Evolutionary conservation across 495 filamentous ascomycete genomes (phyloP), one percentile per base, ranked within the genome.

Genomic region (Daldinia childiae): DNA sequence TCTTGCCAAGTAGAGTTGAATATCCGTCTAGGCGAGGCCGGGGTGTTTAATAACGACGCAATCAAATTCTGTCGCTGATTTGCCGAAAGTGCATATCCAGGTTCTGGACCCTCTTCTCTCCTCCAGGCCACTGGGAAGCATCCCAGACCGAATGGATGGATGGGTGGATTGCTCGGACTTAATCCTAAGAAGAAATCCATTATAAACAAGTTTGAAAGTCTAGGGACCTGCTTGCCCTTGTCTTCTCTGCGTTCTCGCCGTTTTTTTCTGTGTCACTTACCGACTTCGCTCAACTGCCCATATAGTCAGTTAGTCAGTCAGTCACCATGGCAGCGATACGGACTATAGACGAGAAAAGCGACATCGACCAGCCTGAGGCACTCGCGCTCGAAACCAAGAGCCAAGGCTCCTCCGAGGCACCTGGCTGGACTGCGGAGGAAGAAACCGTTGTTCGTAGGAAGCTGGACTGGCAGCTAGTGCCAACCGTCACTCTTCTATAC

Each of bases 401-500:
- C 52, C 55, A 72, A 34, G 69, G 68, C 6, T 77, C 75, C 41
- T 48, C 67, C 8, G 72, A 73, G n/a, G 66, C 50, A 17, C 69
- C 57, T 6, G 27, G 64, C 55, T 87, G 84, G 84, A 82, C 81
- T 11, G 77, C 77, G 14, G 82, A 79, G 54, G 87, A 88, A 61
- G 87, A 88, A 78, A 79, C 69, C 26, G 69, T 60, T 6, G 73
- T 88, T 52, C 82, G 85, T 50, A 82, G 79, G 64, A 85, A 83
- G 74, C 74, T 88, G 59, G 86, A 88, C 74, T 82, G 78, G 78
- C 80, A 83, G 68, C 74, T 84, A 26, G 78, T 88, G 54, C 86
- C 86, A 6, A 74, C 85, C 15, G 83, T 87, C 38, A 87, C 85
- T 4, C 68, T 85, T 11, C 73, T 88, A 19, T 88, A 88, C 67